Evolutionary conservation across 2,329 filamentous ascomycete genomes (phyloP), one percentile per base, ranked within the genome.

Genomic region (Ascochyta koolunga): DNA sequence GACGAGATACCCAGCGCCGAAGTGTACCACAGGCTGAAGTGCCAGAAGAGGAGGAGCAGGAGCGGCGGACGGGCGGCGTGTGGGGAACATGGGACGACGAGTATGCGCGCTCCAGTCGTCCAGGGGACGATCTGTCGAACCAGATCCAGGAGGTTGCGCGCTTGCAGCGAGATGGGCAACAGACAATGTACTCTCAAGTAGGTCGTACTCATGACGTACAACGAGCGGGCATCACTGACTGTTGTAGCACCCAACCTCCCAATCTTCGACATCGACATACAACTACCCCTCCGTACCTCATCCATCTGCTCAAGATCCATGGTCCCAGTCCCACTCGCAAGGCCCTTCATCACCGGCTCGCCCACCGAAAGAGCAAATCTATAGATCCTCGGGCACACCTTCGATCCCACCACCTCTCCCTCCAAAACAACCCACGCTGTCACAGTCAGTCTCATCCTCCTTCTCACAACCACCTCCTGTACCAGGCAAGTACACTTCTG

Each of bases 21-120:
- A 68, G 46, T n/a, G 45, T 54, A 29, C 35, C 40, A 18, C 51
- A 54, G 35, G 51, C 51, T 36, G 73, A 74, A 31, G 71, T 75
- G 9, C 45, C 51, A 13, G 42, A 27, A 15, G 51, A 59, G 58
- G 16, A 64, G 69, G 44, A 72, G 72, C 16, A 58, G 63, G 56
- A 82, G 78, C 59, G 82, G 81, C 10, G 84, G 82, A 22, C 80
- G 83, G 27, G 81, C 22, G 85, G 83, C 0, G 78, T 86, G 2
- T 78, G 82, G 0, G 45, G 22, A 79, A 82, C 42, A 82, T 84
- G 48, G 47, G 42, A 48, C 43, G 83, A 86, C 55, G 83, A 87
- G 58, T 80, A 82, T 52, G 76, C 77, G 45, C 81, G 84, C 35
- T 79, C 86, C 9, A 75, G 38, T 25, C 54, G 21, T n/a, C 15